Base-by-base conservation (phyloP, 495 filamentous ascomycete genomes). In the Halenospora varia region DNA sequence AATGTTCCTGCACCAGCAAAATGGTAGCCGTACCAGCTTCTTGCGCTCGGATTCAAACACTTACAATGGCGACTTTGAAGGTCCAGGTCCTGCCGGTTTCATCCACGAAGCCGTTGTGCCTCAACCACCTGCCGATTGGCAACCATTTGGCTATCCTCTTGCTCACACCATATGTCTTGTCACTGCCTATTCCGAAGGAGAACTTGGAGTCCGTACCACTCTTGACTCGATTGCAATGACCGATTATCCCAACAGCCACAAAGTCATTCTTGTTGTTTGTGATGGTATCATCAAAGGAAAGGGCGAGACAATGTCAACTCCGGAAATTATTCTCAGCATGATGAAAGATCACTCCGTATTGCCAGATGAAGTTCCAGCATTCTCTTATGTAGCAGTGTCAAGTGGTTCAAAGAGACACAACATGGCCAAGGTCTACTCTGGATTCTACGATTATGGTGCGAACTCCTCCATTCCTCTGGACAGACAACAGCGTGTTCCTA, bases 201-300 rank as follows among this genome's bases (percentile, higher is more conserved):
- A 90, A 65, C 83, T 94, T 22, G 95, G 92, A 63, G 79, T 99
- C 48, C 85, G 95, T 19, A 95, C 93, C 10, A 99, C 95, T 3
- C 72, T 99, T 18, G 92, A 99, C 71, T 97, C 95, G 0, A 86
- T 99, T 70, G 94, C 92, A 24, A 93, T 89, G 76, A 99, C 95
- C 9, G 95, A 99, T 67, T 99, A 97, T 62, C 95, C 95, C 6
- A 97, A 97, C 78, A 96, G 92, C 70, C 95, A 99, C 77, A 99
- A 97, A 70, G 82, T 89, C 17, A 91, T 99, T 63, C 75, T 99
- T 41, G 90, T 97, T 58, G 88, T 99, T 61, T 97, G 95, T 74
- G 95, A 99, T 68, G 95, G 95, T 68, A 82, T 97, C 65, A 96
- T 99, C 79, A 96, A 97, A 72, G 95, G 95, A 56, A 84, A 94